These are phyloP conservation scores for Hypoxylon sp. DNA, from an alignment of 2,329 filamentous ascomycete genomes.

Conservation along the genomic window DNA sequence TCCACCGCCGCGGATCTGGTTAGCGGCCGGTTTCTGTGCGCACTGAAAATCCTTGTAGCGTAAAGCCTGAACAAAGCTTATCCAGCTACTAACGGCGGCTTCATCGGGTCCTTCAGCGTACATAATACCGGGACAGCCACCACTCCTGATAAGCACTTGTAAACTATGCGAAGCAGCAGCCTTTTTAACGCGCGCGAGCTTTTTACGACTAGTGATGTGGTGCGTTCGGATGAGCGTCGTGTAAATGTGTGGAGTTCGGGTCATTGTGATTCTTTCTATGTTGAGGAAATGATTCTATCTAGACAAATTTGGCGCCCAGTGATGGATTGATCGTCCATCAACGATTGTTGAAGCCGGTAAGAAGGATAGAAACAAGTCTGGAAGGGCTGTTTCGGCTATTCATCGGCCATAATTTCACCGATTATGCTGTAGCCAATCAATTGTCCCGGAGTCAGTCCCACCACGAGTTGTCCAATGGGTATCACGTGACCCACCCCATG, in stretches of 20 bases:
- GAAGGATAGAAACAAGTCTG: not conserved
- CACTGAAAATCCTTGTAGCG: conserved; percentile 82
- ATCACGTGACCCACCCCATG: conserved; percentile 24
- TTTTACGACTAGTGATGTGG: conserved; percentile 86
- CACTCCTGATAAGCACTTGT: conserved; percentile 76
- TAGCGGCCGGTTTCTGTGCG: conserved; percentile 52
- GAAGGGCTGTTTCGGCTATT: not conserved
- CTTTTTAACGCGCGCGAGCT: conserved; percentile 72
- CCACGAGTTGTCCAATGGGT: conserved; percentile 29
- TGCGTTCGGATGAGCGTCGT: conserved; percentile 80
- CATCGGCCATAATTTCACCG: not conserved
- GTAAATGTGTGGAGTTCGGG: conserved; percentile 48
- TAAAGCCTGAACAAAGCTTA: conserved; percentile 73
- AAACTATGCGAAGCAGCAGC: conserved; percentile 72
- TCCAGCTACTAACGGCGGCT: conserved; percentile 72
- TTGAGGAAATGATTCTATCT: not conserved
- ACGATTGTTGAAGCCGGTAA: not conserved
- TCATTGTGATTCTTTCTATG: conserved; percentile 33
- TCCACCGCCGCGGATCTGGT: not conserved
- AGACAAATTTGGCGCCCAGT: not conserved
- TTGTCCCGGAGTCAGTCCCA: conserved; percentile 13
- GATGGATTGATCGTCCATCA: not conserved
- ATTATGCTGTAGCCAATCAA: conserved; percentile 18
- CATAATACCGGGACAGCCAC: conserved; percentile 82
- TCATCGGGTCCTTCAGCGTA: conserved; percentile 76